Conservation (phyloP, 2,329 filamentous ascomycete species). For the Cercospora zeina region DNA sequence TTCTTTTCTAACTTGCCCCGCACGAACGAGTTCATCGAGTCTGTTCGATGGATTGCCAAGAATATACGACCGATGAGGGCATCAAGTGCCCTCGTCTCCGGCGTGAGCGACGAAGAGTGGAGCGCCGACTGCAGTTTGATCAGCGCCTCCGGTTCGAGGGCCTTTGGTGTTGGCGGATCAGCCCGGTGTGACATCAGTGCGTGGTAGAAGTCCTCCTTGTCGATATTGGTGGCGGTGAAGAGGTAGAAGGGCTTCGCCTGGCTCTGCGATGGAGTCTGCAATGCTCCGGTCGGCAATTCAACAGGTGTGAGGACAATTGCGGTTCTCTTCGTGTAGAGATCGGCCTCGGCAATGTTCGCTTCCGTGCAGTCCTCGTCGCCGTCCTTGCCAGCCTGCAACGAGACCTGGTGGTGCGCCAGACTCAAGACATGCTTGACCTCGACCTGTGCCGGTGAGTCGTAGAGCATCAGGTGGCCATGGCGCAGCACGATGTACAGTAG, state of each 20-base stretch:
- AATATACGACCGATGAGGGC: conserved; percentile 87
- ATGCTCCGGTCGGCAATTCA: conserved; percentile 29
- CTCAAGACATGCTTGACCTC: conserved; percentile 97
- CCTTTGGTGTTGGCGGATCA: conserved; percentile 66
- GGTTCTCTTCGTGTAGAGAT: conserved; percentile 85
- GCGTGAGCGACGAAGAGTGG: conserved; percentile 78
- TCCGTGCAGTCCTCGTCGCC: conserved; percentile 51
- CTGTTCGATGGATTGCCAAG: conserved; percentile 80
- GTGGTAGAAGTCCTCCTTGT: conserved; percentile 98
- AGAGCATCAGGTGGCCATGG: conserved; percentile 94
- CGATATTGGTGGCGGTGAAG: conserved; percentile 91
- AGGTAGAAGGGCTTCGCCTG: conserved; percentile 76
- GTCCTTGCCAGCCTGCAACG: conserved; percentile 70
- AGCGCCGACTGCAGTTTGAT: conserved; percentile 86
- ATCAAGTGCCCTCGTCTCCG: conserved; percentile 92
- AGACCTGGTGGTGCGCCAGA: conserved; percentile 80
- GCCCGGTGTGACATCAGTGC: conserved; percentile 74
- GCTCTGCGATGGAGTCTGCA: conserved; percentile 40
- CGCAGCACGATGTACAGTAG: conserved; percentile 52
- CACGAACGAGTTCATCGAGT: conserved; percentile 75
- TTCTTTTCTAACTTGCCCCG: conserved; percentile 91
- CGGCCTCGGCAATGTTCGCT: conserved; percentile 74
- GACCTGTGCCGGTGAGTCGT: conserved; percentile 90
- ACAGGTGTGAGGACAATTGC: conserved; percentile 39
- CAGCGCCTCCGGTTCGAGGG: conserved; percentile 81